Conservation (phyloP, 805 yeast species). For the Candida lessepsii region DNA sequence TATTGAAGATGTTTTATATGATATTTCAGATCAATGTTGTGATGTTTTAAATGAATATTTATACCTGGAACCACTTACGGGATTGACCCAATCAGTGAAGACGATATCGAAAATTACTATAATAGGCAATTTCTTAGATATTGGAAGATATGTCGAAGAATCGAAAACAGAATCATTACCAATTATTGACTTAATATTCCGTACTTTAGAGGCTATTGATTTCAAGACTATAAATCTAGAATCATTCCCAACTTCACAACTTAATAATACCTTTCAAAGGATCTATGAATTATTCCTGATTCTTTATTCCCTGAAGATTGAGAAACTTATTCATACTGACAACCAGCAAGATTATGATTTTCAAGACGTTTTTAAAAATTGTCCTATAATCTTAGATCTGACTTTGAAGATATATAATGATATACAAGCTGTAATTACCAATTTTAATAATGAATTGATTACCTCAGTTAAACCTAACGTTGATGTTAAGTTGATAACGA, state of each 20-base stretch:
- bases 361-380: slow-evolving; percentile 12
- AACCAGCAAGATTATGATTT: slow-evolving; percentile 24
- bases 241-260: too few species aligned
- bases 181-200: slow-evolving; percentile 12
- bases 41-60: neutral
- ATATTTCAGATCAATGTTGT: neutral
- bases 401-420: slow-evolving; percentile 1
- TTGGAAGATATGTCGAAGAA: slow-evolving; percentile 5
- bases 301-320: slow-evolving; percentile 35
- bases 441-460: slow-evolving; percentile 7
- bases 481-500: slow-evolving; percentile 1
- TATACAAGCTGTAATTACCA: neutral
- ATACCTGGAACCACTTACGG: neutral
- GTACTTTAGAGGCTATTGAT: neutral
- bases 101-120: slow-evolving; percentile 12
- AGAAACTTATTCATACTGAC: slow-evolving; percentile 25
- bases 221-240: too few species aligned
- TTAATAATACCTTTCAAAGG: slow-evolving; percentile 19
- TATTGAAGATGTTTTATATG: slow-evolving; percentile 1
- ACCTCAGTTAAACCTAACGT: slow-evolving; percentile 2
- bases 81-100: neutral
- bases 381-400: slow-evolving; percentile 8
- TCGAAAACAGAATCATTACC: slow-evolving; percentile 7
- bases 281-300: slow-evolving; percentile 27
- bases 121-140: slow-evolving; percentile 15